Base-by-base conservation (phyloP, 2,329 filamentous ascomycete genomes). In the Aspergillus felis region DNA sequence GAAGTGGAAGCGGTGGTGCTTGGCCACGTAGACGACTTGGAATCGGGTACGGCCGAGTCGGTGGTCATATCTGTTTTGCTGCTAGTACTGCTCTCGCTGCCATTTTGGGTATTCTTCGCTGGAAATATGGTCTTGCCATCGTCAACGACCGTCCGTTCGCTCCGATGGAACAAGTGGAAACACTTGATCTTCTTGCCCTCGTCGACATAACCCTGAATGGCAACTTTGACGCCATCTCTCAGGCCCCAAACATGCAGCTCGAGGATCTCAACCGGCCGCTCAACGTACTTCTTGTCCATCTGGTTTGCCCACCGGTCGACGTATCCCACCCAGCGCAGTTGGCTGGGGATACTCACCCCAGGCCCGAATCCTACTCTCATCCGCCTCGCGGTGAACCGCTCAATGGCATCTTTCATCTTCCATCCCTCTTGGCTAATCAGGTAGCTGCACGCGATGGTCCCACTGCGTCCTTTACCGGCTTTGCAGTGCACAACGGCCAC, bases 401-500 rank as follows among this genome's bases (percentile, higher is more conserved):
- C 77, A 59, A 90, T 73, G 0, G 88, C 88, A 63, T 88, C 85
- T 52, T 84, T 79, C 44, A 81, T 75, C 29, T 78, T 81, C 87
- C 87, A 90, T 3, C 85, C 86, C 68, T 94, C 89, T 71, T 97
- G 90, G 7, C 89, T 87, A 66, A 99, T 94, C 57, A 99, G 79
- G 71, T 96, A 97, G 65, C 89, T 90, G 74, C 91, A 96, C 29
- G 88, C 87, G 66, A 91, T 86, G 0, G 91, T 96, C 3, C 94
- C 94, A 63, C 91, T 96, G 52, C 94, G 83, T 1, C 94, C 94
- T 75, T 99, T 99, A 2, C 94, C 94, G 1, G 94, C 94, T 72
- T 97, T 97, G 79, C 94, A 97, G 74, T 99, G 94, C 7, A 97
- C 91, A 6, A 97, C 92, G 0, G 88, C 88, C 0, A 97, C 91